Base-by-base conservation (phyloP, 345 rosid genomes). In the Tarenaya hassleriana region DNA sequence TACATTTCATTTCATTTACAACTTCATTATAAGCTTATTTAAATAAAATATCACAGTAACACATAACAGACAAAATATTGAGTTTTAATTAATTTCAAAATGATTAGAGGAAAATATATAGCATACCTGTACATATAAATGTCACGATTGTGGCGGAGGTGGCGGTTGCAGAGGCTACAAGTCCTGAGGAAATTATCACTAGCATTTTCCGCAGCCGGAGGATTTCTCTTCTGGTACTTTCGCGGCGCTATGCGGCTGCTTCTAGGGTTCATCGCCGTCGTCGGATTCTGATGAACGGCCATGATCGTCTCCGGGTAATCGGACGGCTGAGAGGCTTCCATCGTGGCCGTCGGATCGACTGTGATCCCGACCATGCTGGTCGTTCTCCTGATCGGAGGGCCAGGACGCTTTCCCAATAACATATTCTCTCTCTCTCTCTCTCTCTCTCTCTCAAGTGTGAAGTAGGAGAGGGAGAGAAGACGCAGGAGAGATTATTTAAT, bases 81-180 rank as follows among this genome's bases (percentile, higher is more conserved):
- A n/a, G n/a, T n/a, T n/a, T n/a, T n/a, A n/a, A n/a, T n/a, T n/a
- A n/a, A n/a, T n/a, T n/a, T n/a, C n/a, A n/a, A n/a, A n/a, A n/a
- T n/a, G n/a, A n/a, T n/a, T n/a, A n/a, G n/a, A n/a, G n/a, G n/a
- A 24, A 24, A 24, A 24, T 24, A 24, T 2, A 24, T 2, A 2
- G 5, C 39, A 7, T 65, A 88, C 96, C 88, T 80, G 41, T 88
- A 88, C 96, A 88, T 88, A 52, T 79, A 88, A 48, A 88, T 82
- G 55, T 88, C 96, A 33, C 73, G 80, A 12, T 38, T 31, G 18
- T 66, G 75, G 48, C 68, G 61, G 31, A 56, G 64, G 64, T 38
- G 48, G 34, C 53, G 60, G 55, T 38, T 51, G 33, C 58, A 34
- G 19, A 66, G 58, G 67, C 21, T 54, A 60, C 71, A 66, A 66